A percentile compares a stretch with the other conserved stretches of the same genome.
These are phyloP conservation scores for Colletotrichum navitas DNA, from an alignment of 2,329 filamentous ascomycete species.

Conservation along the genomic window DNA sequence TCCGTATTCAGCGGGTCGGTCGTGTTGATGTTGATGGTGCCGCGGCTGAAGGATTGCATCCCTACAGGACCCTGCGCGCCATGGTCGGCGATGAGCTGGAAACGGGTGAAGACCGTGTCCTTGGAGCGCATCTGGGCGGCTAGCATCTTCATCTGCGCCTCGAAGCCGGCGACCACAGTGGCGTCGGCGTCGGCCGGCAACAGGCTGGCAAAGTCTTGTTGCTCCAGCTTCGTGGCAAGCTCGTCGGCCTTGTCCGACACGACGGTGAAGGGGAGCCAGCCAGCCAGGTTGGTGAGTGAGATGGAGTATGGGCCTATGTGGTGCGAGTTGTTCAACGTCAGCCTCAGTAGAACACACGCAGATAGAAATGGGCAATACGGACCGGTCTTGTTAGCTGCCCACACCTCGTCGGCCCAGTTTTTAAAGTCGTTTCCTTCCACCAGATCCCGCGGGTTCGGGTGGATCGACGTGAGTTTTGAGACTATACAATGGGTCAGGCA, in stretches of 20 bases:
- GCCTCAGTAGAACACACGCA: not conserved
- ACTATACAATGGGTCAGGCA: constrained; percentile 1
- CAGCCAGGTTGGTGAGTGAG: constrained; percentile 51
- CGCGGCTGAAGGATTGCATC: constrained; percentile 53
- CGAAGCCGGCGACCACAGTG: constrained; percentile 53
- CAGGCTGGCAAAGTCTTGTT: constrained; percentile 50
- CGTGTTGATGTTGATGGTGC: constrained; percentile 55
- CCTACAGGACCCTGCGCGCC: constrained; percentile 45
- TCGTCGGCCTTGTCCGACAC: constrained; percentile 50
- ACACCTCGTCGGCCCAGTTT: constrained; percentile 39
- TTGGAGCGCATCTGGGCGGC: constrained; percentile 51
- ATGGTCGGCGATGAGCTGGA: constrained; percentile 44
- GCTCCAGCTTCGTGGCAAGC: constrained; percentile 50
- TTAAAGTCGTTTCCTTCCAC: constrained; percentile 37
- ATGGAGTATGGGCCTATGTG: constrained; percentile 48
- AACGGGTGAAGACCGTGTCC: constrained; percentile 52
- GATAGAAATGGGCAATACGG: not conserved
- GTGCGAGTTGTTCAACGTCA: not conserved
- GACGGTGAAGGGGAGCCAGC: constrained; percentile 53
- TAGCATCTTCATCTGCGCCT: constrained; percentile 54
- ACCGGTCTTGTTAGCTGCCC: constrained; percentile 41
- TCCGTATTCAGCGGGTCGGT: constrained; percentile 52
- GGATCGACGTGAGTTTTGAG: constrained; percentile 38
- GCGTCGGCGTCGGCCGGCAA: constrained; percentile 50
- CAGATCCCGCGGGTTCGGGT: constrained; percentile 37